Evolutionary conservation across 495 filamentous ascomycete species (phyloP), one percentile per base, ranked within the genome.

Genomic region (Penicillium cinerascens): DNA sequence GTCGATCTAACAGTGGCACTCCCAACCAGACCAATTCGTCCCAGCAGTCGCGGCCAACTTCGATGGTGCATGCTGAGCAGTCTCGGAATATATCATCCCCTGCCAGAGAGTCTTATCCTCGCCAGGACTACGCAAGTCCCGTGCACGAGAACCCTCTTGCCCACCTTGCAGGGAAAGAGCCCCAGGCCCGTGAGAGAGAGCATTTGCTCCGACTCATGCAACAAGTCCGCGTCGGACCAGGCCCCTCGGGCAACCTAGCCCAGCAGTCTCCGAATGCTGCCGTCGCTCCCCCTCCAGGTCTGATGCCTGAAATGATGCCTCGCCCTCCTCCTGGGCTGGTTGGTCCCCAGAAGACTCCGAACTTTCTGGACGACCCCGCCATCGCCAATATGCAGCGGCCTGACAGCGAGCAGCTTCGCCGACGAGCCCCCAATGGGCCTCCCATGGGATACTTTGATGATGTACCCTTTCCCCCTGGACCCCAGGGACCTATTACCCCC

Each of bases 181-280:
- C 71, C 0, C 76, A 75, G 42, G 57, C 66, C 43, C 65, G 68
- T 21, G 77, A 81, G 26, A 63, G 75, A 44, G 76, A 80, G 44
- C 69, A 78, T 61, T 55, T 82, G 13, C 70, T 80, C 26, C 75
- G 73, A 16, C 61, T 82, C 35, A 80, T 82, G 78, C 77, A 79
- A 44, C 77, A 79, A 59, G 66, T 71, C 23, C 66, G 66, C 18
- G 62, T 75, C 20, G 70, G 63, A 40, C 68, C 70, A 16, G 37
- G 37, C 39, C 45, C 65, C 10, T 47, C 60, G 37, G 58, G 55
- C 20, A 59, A 62, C 44, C 67, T 66, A 26, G 48, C 58, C 23
- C 68, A 70, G 39, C 59, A 63, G 27, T 57, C 68, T 29, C 74
- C 70, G n/a, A 67, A 61, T 45, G 56, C 58, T 6, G 68, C 69